A percentile compares a stretch with the other conserved stretches of the same genome.
These are phyloP conservation scores for Vicia sativa DNA, from an alignment of 306 rosid genomes.

Conservation along the genomic window DNA sequence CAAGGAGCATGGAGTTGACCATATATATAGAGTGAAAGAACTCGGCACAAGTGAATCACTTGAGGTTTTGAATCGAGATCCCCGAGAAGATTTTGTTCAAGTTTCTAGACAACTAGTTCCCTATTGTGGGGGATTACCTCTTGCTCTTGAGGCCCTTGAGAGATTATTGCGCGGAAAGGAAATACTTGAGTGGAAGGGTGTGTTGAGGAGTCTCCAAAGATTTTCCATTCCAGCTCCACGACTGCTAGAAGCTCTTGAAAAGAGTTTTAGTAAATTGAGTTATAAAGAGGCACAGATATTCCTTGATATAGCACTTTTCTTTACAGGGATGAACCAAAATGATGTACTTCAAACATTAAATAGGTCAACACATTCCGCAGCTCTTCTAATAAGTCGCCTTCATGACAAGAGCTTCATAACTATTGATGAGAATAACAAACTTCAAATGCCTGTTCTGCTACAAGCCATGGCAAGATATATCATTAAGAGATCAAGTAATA, in stretches of 20 bases:
- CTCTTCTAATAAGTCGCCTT: constrained; percentile 12
- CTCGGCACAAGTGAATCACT: neutral
- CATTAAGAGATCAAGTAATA: neutral
- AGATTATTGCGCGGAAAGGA: neutral
- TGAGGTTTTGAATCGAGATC: neutral
- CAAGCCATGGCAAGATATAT: constrained; percentile 42
- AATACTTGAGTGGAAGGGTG: neutral
- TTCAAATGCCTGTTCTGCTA: constrained; percentile 32
- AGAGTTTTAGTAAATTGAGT: constrained; percentile 22
- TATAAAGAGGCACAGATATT: constrained; percentile 24
- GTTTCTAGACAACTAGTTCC: neutral
- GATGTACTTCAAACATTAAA: constrained; percentile 6
- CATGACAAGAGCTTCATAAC: constrained; percentile 19
- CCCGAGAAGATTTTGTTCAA: neutral
- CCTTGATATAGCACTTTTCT: constrained; percentile 40
- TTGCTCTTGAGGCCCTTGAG: constrained; percentile 25
- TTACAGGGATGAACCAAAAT: constrained; percentile 12
- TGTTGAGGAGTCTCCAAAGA: neutral
- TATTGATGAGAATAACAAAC: constrained; percentile 4
- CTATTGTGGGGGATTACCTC: constrained; percentile 24
- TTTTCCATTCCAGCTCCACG: neutral
- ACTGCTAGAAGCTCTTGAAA: constrained; percentile 4
- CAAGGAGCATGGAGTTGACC: neutral
- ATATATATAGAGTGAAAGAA: neutral
- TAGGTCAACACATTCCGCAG: neutral